Percentiles rank a stretch among this genome's conserved stretches.
Evolutionary conservation across 768 basidiomycete genomes (phyloP).

Genomic region (Macrocybe gigantea): DNA sequence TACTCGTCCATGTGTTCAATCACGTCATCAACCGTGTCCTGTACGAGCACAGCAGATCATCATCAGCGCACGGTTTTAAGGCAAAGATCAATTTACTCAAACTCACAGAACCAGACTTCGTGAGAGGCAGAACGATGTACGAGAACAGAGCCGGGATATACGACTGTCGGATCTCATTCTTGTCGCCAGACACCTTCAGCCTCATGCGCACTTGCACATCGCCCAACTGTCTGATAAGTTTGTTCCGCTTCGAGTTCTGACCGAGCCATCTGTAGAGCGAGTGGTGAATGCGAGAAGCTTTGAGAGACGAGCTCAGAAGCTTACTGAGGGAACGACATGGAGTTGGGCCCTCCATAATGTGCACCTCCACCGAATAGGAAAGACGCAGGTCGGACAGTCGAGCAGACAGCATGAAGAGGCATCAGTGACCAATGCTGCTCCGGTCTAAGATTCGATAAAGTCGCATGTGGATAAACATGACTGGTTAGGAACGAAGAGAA

Average conservation of each 20-base stretch:
- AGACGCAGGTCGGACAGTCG: conserved; percentile 84
- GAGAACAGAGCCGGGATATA: conserved; percentile 90
- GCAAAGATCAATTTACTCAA: conserved; percentile 25
- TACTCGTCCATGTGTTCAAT: conserved; percentile 93
- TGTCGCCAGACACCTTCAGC: conserved; percentile 86
- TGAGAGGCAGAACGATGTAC: conserved; percentile 73
- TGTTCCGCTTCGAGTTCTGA: conserved; percentile 91
- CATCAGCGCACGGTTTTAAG: not conserved
- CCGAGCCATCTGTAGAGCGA: conserved; percentile 77
- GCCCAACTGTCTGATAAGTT: conserved; percentile 71
- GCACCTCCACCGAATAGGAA: conserved; percentile 69
- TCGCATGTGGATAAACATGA: conserved; percentile 2
- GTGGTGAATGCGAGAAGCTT: not conserved
- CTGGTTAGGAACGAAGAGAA: not conserved
- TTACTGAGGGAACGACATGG: conserved; percentile 81
- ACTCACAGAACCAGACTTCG: conserved; percentile 60
- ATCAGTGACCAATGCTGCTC: conserved; percentile 97
- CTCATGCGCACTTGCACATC: conserved; percentile 97
- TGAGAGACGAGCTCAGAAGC: conserved; percentile 20
- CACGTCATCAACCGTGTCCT: conserved; percentile 78
- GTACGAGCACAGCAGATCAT: conserved; percentile 7
- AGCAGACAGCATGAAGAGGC: conserved; percentile 89
- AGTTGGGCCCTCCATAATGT: conserved; percentile 60
- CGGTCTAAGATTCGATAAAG: conserved; percentile 38
- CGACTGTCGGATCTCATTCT: conserved; percentile 82